phyloP scores from a whole-genome alignment of 192 early-diverging fungal genomes.

The Spizellomyces sp. region DNA sequence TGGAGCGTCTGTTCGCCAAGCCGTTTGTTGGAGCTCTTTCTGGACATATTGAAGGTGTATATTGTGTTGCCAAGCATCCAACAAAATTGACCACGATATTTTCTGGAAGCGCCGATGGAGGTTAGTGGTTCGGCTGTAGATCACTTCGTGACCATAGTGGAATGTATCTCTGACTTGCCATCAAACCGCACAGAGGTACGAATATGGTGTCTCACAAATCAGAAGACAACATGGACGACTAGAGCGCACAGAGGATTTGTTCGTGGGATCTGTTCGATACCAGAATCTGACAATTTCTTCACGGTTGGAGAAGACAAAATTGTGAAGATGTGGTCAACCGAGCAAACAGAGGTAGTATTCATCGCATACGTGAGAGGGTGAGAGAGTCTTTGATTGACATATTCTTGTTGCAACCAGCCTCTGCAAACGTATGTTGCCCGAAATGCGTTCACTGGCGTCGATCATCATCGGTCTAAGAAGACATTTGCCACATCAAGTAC shows the following conservation, averaged over 20 bases:
- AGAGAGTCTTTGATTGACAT: not conserved
- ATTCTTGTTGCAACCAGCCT: conserved; percentile 1
- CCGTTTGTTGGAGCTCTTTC: conserved; percentile 89
- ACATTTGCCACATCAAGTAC: conserved; percentile 89
- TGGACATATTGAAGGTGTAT: conserved; percentile 96
- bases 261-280: conserved; percentile 76
- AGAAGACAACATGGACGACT: conserved; percentile 75
- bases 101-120: conserved; percentile 94
- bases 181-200: conserved; percentile 65
- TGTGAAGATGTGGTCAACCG: conserved; percentile 89
- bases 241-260: conserved; percentile 82
- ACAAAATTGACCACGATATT: conserved; percentile 77
- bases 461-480: conserved; percentile 84
- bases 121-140: conserved; percentile 27
- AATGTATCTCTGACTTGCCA: too few relatives aligned
- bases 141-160: too few relatives aligned
- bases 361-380: not conserved
- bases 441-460: conserved; percentile 79
- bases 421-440: conserved; percentile 79
- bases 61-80: conserved; percentile 93
- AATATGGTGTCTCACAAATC: conserved; percentile 83
- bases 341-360: conserved; percentile 37
- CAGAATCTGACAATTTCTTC: conserved; percentile 71
- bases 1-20: conserved; percentile 96
- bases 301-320: conserved; percentile 94